These are phyloP conservation scores for Rhynchosporium graminicola DNA, from an alignment of 2,329 filamentous ascomycete genomes.

Conservation along the genomic window DNA sequence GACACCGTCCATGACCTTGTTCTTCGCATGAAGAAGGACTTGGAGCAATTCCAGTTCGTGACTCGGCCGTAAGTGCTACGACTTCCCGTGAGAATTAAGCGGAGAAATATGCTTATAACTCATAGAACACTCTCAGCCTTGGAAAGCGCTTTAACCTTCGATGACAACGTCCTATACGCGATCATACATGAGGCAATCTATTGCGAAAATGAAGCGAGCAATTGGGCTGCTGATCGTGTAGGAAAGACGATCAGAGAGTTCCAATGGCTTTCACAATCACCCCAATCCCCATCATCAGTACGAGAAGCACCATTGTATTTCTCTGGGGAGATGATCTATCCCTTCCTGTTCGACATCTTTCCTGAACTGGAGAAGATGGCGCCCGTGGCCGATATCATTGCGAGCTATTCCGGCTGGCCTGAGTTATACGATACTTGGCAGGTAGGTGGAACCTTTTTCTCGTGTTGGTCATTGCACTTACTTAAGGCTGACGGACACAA, in stretches of 20 bases:
- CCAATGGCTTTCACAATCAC: conserved; percentile 43
- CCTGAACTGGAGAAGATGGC: conserved; percentile 71
- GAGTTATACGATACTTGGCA: conserved; percentile 73
- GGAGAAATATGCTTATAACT: not conserved
- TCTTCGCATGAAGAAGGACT: conserved; percentile 68
- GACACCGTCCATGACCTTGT: conserved; percentile 75
- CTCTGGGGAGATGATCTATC: conserved; percentile 90
- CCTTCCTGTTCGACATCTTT: conserved; percentile 81
- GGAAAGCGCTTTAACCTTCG: conserved; percentile 68
- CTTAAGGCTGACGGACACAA: not conserved
- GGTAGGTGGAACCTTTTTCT: conserved; percentile 3
- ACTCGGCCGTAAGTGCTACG: conserved; percentile 53
- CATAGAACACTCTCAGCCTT: conserved; percentile 61
- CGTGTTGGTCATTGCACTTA: not conserved
- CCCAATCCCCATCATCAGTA: conserved; percentile 40
- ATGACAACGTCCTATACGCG: conserved; percentile 79
- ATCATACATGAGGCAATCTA: conserved; percentile 88
- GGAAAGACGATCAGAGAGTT: conserved; percentile 52
- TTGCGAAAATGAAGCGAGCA: conserved; percentile 66
- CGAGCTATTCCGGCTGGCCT: conserved; percentile 69
- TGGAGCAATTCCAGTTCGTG: conserved; percentile 75
- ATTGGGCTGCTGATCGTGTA: conserved; percentile 74
- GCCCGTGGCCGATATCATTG: conserved; percentile 70
- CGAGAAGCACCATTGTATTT: conserved; percentile 66
- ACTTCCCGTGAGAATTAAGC: not conserved